Conservation (phyloP, 257 asterid species). For the Fraxinus americana region DNA sequence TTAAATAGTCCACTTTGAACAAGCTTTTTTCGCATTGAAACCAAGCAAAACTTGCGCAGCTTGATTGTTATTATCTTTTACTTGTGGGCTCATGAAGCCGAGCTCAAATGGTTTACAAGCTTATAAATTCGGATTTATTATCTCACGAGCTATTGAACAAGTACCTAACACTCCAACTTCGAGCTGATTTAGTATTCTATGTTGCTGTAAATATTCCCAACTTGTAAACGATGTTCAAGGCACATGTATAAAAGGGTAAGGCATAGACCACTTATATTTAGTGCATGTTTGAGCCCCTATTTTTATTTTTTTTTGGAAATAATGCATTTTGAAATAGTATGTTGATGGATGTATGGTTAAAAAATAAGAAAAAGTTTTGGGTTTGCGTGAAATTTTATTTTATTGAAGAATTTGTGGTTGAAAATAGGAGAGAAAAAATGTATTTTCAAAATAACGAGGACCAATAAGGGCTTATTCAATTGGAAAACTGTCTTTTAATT, state of each 20-base stretch:
- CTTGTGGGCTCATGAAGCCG: background rate
- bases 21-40: background rate
- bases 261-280: background rate
- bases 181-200: background rate
- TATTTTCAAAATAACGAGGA: too few species aligned
- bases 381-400: too few species aligned
- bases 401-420: too few species aligned
- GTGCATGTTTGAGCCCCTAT: too few species aligned
- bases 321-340: too few species aligned
- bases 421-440: too few species aligned
- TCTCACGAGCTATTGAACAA: background rate
- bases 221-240: background rate
- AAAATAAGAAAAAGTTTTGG: too few species aligned
- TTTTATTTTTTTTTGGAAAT: too few species aligned
- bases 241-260: background rate
- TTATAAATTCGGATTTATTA: background rate
- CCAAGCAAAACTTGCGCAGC: background rate
- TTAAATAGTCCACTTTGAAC: background rate
- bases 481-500: background rate
- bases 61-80: background rate
- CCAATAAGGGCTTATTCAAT: background rate
- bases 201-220: background rate
- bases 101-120: background rate
- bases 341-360: too few species aligned
- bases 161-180: background rate